Percentiles rank a stretch among this genome's conserved stretches.
Evolutionary conservation across 257 asterid species (phyloP).

Genomic region (Thymus mandschuricus): DNA sequence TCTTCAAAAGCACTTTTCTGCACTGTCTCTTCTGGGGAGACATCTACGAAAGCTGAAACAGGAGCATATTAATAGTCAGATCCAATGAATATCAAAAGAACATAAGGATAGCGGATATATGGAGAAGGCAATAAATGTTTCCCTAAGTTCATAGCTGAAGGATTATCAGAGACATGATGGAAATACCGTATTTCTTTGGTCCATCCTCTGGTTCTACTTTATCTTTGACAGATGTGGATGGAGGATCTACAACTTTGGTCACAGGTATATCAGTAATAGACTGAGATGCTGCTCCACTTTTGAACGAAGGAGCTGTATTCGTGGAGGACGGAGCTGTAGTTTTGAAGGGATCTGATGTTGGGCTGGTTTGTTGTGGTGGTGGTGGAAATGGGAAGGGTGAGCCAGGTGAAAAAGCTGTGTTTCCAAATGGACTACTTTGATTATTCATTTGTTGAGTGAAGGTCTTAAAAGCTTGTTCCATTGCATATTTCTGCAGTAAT

Average conservation of each 20-base stretch:
- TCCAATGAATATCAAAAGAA: constrained; percentile 1
- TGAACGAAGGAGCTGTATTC: constrained; percentile 45
- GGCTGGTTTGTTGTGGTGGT: constrained; percentile 42
- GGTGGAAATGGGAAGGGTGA: constrained; percentile 84
- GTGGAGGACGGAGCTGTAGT: constrained; percentile 48
- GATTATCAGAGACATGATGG: constrained; percentile 22
- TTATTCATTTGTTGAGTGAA: constrained; percentile 77
- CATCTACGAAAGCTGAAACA: constrained; percentile 86
- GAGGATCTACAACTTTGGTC: constrained; percentile 53
- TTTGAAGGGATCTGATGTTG: constrained; percentile 46
- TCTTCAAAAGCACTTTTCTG: constrained; percentile 76
- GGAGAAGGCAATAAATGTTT: not conserved
- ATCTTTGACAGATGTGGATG: constrained; percentile 36
- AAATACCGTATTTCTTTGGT: constrained; percentile 51
- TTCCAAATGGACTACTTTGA: constrained; percentile 73
- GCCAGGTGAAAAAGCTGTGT: constrained; percentile 60
- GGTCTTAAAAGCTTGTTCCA: constrained; percentile 97
- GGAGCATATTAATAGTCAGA: constrained; percentile 26
- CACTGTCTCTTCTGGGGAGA: constrained; percentile 86
- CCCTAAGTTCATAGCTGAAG: not conserved
- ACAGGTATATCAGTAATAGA: constrained; percentile 70
- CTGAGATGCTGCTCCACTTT: constrained; percentile 54
- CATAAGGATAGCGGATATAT: not conserved
- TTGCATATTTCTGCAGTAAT: constrained; percentile 81
- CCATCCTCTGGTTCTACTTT: constrained; percentile 36